Base-by-base conservation (phyloP, 179 eudicot species). In the Corrigiola litoralis region DNA sequence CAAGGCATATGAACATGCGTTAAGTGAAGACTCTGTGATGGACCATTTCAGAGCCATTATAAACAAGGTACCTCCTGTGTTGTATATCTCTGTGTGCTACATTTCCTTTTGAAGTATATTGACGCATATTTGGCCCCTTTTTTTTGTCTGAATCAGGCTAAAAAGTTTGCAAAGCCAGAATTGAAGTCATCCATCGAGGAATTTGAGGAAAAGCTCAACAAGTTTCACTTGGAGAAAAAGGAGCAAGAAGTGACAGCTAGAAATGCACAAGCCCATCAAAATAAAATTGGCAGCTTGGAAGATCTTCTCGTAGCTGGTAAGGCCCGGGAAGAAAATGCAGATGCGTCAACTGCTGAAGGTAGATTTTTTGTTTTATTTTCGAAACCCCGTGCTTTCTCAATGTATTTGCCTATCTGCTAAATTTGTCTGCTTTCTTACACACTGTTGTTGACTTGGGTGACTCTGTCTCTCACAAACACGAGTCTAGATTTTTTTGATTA, bases 101-200 rank as follows among this genome's bases (percentile, higher is more conserved):
- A 2, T 45, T 48, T 59, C 49, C 40, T 10, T 50, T 24, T 28
- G 5, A 21, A 13, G 13, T 37, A 29, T 61, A 28, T 45, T 36
- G 52, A 61, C 48, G 23, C 65, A 7, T 59, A 48, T 40, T 14
- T 20, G 5, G 24, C 27, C n/a, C 52, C 17, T 12, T 46, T 46
- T 23, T 5, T 32, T 40, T 33, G 52, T 54, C 44, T 67, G 6
- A 52, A 57, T 44, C 77, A 92, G 98, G 92, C 79, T 16, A 92
- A 92, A 82, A 92, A 92, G 85, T 89, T 84, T 84, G 95, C 96
- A 38, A 92, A 90, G 77, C 92, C 90, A 54, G 98, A 92, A 62
- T 49, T 89, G 45, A 92, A 92, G 72, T 70, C 84, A 63, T 76
- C 80, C 69, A 77, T 92, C 56, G 96, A 89, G 57, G 98, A 90